Evolutionary conservation across 768 basidiomycete genomes (phyloP).

Genomic region (Psilocybe cyanescens): DNA sequence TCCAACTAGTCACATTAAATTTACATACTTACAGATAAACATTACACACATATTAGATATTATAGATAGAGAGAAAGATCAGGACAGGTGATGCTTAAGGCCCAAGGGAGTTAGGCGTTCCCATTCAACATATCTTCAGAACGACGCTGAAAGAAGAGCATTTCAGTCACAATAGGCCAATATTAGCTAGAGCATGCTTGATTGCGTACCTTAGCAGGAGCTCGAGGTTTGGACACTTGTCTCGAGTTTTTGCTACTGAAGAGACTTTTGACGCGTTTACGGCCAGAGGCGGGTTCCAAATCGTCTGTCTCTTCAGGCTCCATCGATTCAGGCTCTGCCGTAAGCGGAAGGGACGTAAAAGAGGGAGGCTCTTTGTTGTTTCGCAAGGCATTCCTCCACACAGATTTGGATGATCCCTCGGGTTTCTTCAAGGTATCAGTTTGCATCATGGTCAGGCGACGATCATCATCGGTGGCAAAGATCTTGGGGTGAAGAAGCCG

Average conservation of each 20-base stretch:
- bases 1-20: no score
- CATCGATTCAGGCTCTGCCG: conserved; percentile 46
- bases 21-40: no score
- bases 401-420: conserved; percentile 19
- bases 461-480: conserved; percentile 29
- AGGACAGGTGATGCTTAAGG: no score
- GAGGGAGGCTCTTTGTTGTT: conserved; percentile 20
- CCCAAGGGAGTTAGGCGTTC: background rate
- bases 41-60: no score
- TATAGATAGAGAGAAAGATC: no score
- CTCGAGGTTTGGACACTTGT: conserved; percentile 25
- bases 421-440: conserved; percentile 15
- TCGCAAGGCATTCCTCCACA: conserved; percentile 17
- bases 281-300: conserved; percentile 20
- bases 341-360: conserved; percentile 33
- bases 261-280: conserved; percentile 36
- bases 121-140: conserved; percentile 16
- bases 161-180: background rate
- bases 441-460: conserved; percentile 23
- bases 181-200: background rate
- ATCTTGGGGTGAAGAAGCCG: conserved; percentile 35
- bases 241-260: conserved; percentile 27
- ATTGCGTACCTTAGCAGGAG: conserved; percentile 17
- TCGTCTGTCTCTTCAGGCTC: conserved; percentile 17
- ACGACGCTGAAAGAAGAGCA: conserved; percentile 6